Evolutionary conservation across 257 asterid genomes (phyloP), one percentile per base, ranked within the genome.

Genomic region (Lycium barbarum): DNA sequence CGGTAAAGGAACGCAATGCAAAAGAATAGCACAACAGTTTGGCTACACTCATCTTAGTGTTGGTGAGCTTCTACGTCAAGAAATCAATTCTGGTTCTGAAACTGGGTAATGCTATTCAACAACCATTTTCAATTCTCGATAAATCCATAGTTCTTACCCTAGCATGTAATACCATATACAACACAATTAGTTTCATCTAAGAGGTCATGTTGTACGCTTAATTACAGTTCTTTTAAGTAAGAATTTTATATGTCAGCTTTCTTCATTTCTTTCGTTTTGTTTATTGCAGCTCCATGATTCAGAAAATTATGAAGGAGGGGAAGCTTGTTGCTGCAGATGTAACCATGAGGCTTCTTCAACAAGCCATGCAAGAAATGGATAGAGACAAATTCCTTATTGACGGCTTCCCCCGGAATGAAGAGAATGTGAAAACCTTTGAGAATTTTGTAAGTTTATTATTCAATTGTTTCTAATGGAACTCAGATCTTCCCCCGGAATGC

Each of bases 381-480:
- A 91, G 87, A 6, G 88, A 90, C 90, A 92, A 91, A 82, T 90
- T 92, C 82, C 95, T 91, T 55, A 91, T 92, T 53, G 93, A 92
- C 79, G 94, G 95, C 58, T 91, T 92, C 86, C 95, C 95, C 51
- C 93, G 93, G 26, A 91, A 89, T 83, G 93, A 90, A 87, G 95
- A 92, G 91, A 92, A 92, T 82, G 93, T 93, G 72, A 88, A 85
- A 12, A 92, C 94, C 65, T 91, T 91, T 78, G 93, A 92, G 85
- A 88, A 89, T 70, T 88, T 91, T 1, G 94, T 91, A 82, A 61
- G 91, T 15, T 58, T 2, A 6, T 85, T 76, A 38, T 59, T 26
- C 70, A 33, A 15, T 35, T 70, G 54, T 51, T 47, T 7, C 6
- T 6, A 71, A 40, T 2, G 20, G 65, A 58, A 58, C 26, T 58